phyloP scores from a whole-genome alignment of 768 basidiomycete species.

The Cantharellus cinnabarinus region DNA sequence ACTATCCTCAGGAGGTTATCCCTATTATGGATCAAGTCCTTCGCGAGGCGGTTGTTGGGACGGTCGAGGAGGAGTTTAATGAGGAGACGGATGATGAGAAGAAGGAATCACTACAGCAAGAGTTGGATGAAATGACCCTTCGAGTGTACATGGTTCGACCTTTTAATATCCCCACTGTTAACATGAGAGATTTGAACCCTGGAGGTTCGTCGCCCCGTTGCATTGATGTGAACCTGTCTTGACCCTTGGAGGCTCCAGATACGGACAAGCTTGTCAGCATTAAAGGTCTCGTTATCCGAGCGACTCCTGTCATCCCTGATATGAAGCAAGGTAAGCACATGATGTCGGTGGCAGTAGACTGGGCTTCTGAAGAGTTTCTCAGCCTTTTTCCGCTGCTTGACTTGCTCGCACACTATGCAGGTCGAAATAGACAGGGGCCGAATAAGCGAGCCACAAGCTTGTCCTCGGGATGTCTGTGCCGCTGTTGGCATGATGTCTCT shows the following conservation, averaged over 20 bases:
- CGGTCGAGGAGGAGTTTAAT: constrained; percentile 60
- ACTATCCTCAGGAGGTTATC: constrained; percentile 93
- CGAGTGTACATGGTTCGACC: constrained; percentile 87
- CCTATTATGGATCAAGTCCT: constrained; percentile 94
- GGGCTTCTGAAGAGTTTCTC: constrained; percentile 11
- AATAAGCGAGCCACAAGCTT: constrained; percentile 79
- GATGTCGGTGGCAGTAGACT: not conserved
- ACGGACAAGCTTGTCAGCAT: constrained; percentile 94
- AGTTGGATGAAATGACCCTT: constrained; percentile 72
- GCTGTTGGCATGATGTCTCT: constrained; percentile 80
- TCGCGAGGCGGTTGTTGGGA: constrained; percentile 79
- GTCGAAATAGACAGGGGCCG: constrained; percentile 96
- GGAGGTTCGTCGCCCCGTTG: constrained; percentile 33
- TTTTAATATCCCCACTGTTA: constrained; percentile 61
- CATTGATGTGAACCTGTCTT: not conserved
- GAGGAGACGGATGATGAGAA: constrained; percentile 36
- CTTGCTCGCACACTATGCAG: constrained; percentile 91
- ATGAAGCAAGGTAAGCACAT: constrained; percentile 50
- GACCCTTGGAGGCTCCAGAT: constrained; percentile 28
- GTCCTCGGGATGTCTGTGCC: constrained; percentile 84
- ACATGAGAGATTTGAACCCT: constrained; percentile 93
- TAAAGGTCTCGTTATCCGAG: constrained; percentile 92
- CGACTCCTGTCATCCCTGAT: constrained; percentile 94
- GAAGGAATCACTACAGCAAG: constrained; percentile 40
- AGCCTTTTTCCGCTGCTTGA: constrained; percentile 93